A percentile compares a stretch with the other conserved stretches of the same genome.
phyloP scores from a whole-genome alignment of 257 asterid species.

The Eucommia ulmoides region DNA sequence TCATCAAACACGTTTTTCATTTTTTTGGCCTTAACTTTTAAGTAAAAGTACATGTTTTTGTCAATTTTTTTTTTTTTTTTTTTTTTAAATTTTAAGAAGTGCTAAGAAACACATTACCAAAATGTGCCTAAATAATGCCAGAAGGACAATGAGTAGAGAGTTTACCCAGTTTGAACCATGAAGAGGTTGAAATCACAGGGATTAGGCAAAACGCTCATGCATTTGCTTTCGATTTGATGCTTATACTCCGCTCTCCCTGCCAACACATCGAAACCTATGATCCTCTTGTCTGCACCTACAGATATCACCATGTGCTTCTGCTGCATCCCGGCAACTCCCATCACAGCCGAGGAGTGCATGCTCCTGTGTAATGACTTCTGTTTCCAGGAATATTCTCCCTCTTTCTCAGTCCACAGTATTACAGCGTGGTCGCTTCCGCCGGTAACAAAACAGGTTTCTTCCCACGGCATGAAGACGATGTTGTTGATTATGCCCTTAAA shows the following conservation, averaged over 20 bases:
- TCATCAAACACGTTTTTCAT: no score
- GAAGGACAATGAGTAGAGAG: no score
- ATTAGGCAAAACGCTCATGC: constrained; percentile 89
- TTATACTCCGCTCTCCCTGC: constrained; percentile 48
- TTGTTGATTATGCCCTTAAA: constrained; percentile 69
- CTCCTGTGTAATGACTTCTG: constrained; percentile 42
- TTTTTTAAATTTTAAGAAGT: no score
- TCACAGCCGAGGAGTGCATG: constrained; percentile 76
- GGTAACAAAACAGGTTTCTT: constrained; percentile 54
- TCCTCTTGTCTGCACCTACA: constrained; percentile 79
- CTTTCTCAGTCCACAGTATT: constrained; percentile 63
- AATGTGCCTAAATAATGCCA: no score
- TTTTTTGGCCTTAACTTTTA: no score
- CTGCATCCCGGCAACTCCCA: constrained; percentile 88
- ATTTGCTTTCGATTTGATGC: constrained; percentile 74
- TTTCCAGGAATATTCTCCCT: constrained; percentile 54
- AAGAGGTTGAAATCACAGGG: constrained; percentile 86
- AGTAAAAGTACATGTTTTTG: no score
- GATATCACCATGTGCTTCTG: constrained; percentile 66
- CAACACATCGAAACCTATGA: constrained; percentile 46
- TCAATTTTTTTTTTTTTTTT: no score
- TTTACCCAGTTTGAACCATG: constrained; percentile 93
- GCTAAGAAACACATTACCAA: no score
- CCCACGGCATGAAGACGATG: constrained; percentile 88
- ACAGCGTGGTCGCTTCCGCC: constrained; percentile 95